phyloP scores from a whole-genome alignment of 106 monocot species.

The Allium cepa region DNA sequence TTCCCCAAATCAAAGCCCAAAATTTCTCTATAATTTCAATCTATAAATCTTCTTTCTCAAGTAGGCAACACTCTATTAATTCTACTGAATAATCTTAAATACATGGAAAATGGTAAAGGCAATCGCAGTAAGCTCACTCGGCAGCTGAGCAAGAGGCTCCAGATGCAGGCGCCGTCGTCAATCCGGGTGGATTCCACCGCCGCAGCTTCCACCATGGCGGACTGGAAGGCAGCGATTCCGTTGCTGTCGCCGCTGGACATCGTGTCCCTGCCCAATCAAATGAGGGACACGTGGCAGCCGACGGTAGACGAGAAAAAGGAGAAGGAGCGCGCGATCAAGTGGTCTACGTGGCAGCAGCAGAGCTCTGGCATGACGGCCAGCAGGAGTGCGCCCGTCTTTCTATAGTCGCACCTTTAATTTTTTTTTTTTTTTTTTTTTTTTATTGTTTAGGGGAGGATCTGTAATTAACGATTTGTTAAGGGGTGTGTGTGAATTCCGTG shows the following conservation, averaged over 20 bases:
- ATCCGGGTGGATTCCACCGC: not conserved
- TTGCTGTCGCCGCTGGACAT: slow-evolving; percentile 4
- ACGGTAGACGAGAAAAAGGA: not conserved
- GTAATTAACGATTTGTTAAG: too few species aligned
- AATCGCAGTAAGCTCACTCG: not conserved
- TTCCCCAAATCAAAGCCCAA: too few species aligned
- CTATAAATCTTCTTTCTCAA: too few species aligned
- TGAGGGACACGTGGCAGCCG: not conserved
- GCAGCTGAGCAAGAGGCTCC: not conserved
- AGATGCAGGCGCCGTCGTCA: slow-evolving; percentile 6
- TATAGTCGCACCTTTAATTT: too few species aligned
- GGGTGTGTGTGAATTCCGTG: too few species aligned
- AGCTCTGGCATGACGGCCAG: too few species aligned
- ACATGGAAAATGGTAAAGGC: not conserved
- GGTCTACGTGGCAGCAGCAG: slow-evolving; percentile 1
- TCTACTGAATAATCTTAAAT: too few species aligned
- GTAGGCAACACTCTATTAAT: too few species aligned
- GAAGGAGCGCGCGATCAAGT: not conserved
- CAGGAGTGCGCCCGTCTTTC: too few species aligned
- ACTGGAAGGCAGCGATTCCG: slow-evolving; percentile 1
- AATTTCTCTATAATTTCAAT: too few species aligned
- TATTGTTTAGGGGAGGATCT: too few species aligned
- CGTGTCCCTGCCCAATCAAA: not conserved
- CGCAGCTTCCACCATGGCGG: not conserved
- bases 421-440: too few species aligned